Conservation (phyloP, 169 alveolate genomes). For the Miamiensis avidus region DNA sequence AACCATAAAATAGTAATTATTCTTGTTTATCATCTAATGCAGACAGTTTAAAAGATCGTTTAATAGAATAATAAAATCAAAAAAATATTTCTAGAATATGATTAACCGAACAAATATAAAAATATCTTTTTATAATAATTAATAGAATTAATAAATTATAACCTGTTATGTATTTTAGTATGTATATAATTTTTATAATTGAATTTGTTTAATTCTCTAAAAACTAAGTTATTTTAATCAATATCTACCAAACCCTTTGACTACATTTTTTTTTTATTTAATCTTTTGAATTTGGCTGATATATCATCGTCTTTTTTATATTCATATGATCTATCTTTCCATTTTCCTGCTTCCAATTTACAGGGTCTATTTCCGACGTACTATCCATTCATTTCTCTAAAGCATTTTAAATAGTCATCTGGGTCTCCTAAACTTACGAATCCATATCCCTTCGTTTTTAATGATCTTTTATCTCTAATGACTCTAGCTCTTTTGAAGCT, state of each 20-base stretch:
- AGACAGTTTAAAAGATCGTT: too few relatives aligned
- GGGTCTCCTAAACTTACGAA: constrained; percentile 92
- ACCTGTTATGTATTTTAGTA: too few relatives aligned
- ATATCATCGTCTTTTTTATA: constrained; percentile 37
- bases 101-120: too few relatives aligned
- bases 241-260: neutral
- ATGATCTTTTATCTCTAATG: constrained; percentile 94
- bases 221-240: neutral
- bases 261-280: neutral
- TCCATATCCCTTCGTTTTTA: constrained; percentile 97
- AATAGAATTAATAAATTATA: too few relatives aligned
- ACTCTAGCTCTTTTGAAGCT: constrained; percentile 94
- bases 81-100: too few relatives aligned
- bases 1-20: too few relatives aligned
- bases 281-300: too few relatives aligned
- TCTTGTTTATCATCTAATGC: too few relatives aligned
- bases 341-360: constrained; percentile 88
- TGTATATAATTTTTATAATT: too few relatives aligned
- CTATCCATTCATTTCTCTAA: constrained; percentile 95
- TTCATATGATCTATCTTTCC: constrained; percentile 90
- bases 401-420: constrained; percentile 92
- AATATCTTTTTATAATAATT: too few relatives aligned
- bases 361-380: constrained; percentile 96
- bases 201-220: neutral
- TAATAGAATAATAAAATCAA: too few relatives aligned